phyloP scores from a whole-genome alignment of 768 basidiomycete species.

The Rhizopogon roseolus region DNA sequence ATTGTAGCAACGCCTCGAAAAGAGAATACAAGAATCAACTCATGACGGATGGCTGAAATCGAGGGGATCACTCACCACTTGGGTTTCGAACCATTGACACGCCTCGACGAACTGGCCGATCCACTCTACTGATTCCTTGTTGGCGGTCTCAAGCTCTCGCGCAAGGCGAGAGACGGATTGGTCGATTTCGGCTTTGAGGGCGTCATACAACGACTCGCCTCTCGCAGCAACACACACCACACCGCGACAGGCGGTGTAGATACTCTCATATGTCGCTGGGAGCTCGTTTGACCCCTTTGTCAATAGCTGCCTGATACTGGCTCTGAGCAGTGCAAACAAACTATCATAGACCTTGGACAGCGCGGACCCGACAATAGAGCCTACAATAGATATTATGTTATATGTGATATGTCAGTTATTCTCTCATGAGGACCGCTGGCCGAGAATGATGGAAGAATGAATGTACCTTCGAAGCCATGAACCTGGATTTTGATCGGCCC shows the following conservation, averaged over 20 bases:
- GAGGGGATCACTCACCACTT: conserved; percentile 45
- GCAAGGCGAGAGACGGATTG: conserved; percentile 40
- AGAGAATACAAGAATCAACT: conserved; percentile 1
- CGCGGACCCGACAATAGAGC: not conserved
- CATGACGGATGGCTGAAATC: not conserved
- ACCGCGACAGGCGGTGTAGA: conserved; percentile 54
- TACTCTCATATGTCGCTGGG: conserved; percentile 47
- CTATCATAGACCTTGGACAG: conserved; percentile 6
- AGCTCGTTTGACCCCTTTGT: conserved; percentile 32
- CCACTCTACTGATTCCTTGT: conserved; percentile 44
- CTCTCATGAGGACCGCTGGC: not conserved
- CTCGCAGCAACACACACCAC: conserved; percentile 47
- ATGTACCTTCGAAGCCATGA: conserved; percentile 36
- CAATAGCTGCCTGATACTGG: conserved; percentile 38
- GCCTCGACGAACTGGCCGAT: conserved; percentile 47
- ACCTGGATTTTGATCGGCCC: conserved; percentile 47
- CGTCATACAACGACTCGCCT: conserved; percentile 56
- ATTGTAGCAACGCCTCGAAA: conserved; percentile 50
- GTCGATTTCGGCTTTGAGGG: conserved; percentile 57
- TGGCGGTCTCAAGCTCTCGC: conserved; percentile 27
- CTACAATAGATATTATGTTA: not conserved
- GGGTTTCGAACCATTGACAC: conserved; percentile 60
- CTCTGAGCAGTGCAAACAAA: conserved; percentile 25
- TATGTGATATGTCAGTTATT: not conserved
- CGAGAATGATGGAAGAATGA: not conserved